Conservation (phyloP, 371 early-diverging fungal genomes). For the Mortierella sp. region DNA sequence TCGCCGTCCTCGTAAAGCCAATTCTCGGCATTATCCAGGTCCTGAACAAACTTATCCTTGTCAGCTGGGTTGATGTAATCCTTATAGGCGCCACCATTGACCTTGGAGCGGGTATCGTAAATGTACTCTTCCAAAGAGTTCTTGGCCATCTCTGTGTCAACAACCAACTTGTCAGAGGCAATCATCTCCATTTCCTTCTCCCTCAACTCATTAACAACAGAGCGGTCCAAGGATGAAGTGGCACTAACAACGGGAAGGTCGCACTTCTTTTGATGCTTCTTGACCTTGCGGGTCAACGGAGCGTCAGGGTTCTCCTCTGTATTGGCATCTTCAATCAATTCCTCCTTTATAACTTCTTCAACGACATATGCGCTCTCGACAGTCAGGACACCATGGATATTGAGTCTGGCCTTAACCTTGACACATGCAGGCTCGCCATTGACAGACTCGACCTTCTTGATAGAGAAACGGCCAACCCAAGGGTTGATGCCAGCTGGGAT, state of each 20-base stretch:
- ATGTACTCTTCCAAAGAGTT: constrained; percentile 98
- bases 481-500: constrained; percentile 47
- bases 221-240: constrained; percentile 69
- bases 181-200: constrained; percentile 91
- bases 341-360: constrained; percentile 88
- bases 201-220: constrained; percentile 71
- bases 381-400: constrained; percentile 85
- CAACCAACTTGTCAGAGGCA: constrained; percentile 87
- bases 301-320: constrained; percentile 67
- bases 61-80: constrained; percentile 81
- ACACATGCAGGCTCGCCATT: constrained; percentile 77
- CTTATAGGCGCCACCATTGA: constrained; percentile 77
- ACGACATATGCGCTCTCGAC: constrained; percentile 91
- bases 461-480: constrained; percentile 57
- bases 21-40: constrained; percentile 88
- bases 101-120: constrained; percentile 95
- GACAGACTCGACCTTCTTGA: constrained; percentile 68
- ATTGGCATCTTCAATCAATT: constrained; percentile 66
- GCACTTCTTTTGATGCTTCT: constrained; percentile 92
- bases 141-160: constrained; percentile 93
- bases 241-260: constrained; percentile 82
- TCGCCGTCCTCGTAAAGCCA: constrained; percentile 99
- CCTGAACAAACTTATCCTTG: constrained; percentile 76
- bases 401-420: constrained; percentile 93
- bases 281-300: constrained; percentile 71